phyloP scores from a whole-genome alignment of 2,329 filamentous ascomycete species.

The Ascochyta fabae region DNA sequence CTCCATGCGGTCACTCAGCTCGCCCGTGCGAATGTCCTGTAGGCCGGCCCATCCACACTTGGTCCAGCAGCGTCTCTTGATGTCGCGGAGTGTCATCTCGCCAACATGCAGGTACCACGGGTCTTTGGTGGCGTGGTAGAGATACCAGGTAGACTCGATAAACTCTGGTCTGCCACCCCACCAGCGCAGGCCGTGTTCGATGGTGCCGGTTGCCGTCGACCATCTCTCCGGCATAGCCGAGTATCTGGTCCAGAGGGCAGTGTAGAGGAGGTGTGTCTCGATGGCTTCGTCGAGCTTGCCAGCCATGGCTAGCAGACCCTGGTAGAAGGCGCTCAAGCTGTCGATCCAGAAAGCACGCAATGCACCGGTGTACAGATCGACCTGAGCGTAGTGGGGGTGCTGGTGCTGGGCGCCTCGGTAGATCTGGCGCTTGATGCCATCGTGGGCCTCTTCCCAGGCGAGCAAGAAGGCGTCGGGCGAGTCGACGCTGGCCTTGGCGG shows the following conservation, averaged over 20 bases:
- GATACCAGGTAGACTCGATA: conserved; percentile 93
- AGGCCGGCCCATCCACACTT: conserved; percentile 93
- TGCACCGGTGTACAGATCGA: conserved; percentile 85
- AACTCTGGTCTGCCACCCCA: conserved; percentile 97
- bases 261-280: conserved; percentile 86
- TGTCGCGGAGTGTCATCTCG: conserved; percentile 92
- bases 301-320: conserved; percentile 82
- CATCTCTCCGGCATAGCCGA: conserved; percentile 93
- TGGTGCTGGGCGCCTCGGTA: conserved; percentile 77
- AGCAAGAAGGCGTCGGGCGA: conserved; percentile 79
- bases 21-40: conserved; percentile 66
- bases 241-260: conserved; percentile 93
- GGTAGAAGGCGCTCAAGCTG: conserved; percentile 93
- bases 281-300: conserved; percentile 92
- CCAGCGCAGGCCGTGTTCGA: conserved; percentile 89
- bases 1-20: conserved; percentile 94
- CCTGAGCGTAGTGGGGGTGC: conserved; percentile 92
- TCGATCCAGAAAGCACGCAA: conserved; percentile 94
- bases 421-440: conserved; percentile 88
- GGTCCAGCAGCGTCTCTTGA: conserved; percentile 86
- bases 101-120: conserved; percentile 96
- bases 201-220: conserved; percentile 82
- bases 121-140: conserved; percentile 92
- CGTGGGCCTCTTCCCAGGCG: conserved; percentile 85
- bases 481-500: conserved; percentile 63